Evolutionary conservation across 1,139 yeast species (phyloP).

Genomic region (Candida smagusa): DNA sequence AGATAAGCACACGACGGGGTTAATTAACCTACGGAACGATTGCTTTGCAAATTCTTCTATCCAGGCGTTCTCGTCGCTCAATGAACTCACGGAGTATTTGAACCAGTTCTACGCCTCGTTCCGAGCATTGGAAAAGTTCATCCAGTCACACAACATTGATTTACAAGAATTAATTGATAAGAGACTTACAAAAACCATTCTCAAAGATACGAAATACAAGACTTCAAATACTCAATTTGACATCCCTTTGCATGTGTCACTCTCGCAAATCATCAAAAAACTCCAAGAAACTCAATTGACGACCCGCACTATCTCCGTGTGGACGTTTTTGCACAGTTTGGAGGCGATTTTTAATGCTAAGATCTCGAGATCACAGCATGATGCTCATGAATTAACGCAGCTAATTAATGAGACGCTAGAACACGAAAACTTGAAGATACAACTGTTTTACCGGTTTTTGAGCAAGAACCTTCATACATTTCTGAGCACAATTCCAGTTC

Average conservation of each 20-base stretch:
- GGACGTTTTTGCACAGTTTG: constrained; percentile 71
- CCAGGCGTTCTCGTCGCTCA: constrained; percentile 77
- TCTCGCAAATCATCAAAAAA: constrained; percentile 51
- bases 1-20: constrained; percentile 79
- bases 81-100: constrained; percentile 61
- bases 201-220: constrained; percentile 14
- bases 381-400: constrained; percentile 90
- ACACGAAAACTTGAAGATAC: constrained; percentile 53
- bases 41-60: constrained; percentile 92
- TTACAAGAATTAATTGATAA: constrained; percentile 17
- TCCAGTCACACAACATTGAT: constrained; percentile 21
- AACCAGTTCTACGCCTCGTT: constrained; percentile 36
- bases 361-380: constrained; percentile 83
- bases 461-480: constrained; percentile 9
- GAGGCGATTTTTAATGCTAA: constrained; percentile 77
- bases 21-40: constrained; percentile 78
- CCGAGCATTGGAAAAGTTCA: constrained; percentile 25
- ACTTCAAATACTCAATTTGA: constrained; percentile 25
- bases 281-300: constrained; percentile 62
- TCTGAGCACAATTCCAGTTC: constrained; percentile 9
- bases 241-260: constrained; percentile 54
- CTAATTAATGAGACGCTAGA: constrained; percentile 75
- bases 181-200: constrained; percentile 2
- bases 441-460: constrained; percentile 24
- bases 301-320: constrained; percentile 61